A percentile compares a stretch with the other conserved stretches of the same genome.
Evolutionary conservation across 2,329 filamentous ascomycete genomes (phyloP).

Genomic region (Neonectria faginata): DNA sequence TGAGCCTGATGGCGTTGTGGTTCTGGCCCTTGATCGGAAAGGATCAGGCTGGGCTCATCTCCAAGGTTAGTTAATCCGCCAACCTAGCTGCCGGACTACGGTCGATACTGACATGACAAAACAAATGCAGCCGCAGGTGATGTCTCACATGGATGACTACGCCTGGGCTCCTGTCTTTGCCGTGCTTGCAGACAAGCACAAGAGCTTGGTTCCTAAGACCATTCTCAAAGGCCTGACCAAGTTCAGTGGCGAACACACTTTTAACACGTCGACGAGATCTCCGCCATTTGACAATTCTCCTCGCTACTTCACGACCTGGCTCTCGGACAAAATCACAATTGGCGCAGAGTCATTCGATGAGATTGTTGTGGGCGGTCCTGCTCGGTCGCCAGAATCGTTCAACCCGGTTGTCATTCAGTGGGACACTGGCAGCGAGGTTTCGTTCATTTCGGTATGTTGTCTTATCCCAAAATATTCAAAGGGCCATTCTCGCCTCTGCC

Average conservation of each 20-base stretch:
- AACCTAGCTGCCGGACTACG: no score
- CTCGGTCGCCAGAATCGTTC: constrained; percentile 63
- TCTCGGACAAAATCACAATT: constrained; percentile 68
- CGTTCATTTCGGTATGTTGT: constrained; percentile 44
- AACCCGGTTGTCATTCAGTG: constrained; percentile 72
- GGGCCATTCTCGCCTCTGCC: neutral
- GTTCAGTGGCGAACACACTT: constrained; percentile 66
- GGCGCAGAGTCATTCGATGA: constrained; percentile 70
- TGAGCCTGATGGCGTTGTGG: constrained; percentile 68
- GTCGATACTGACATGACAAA: neutral
- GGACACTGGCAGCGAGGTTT: constrained; percentile 55
- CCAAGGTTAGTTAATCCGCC: constrained; percentile 42
- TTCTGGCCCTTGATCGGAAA: constrained; percentile 70
- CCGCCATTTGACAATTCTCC: constrained; percentile 68
- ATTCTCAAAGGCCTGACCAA: constrained; percentile 55
- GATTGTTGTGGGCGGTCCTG: constrained; percentile 66
- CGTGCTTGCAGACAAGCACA: constrained; percentile 63
- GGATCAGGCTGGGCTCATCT: constrained; percentile 51
- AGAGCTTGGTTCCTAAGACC: constrained; percentile 57
- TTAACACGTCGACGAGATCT: constrained; percentile 64
- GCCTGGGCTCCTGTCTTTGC: constrained; percentile 68
- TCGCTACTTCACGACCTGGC: constrained; percentile 70
- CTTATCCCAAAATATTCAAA: neutral
- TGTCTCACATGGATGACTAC: constrained; percentile 70
- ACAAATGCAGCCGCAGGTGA: constrained; percentile 58